Percentiles rank a stretch among this genome's conserved stretches.
Evolutionary conservation across 1,139 yeast species (phyloP).

Genomic region (Starmera stellimalicola): DNA sequence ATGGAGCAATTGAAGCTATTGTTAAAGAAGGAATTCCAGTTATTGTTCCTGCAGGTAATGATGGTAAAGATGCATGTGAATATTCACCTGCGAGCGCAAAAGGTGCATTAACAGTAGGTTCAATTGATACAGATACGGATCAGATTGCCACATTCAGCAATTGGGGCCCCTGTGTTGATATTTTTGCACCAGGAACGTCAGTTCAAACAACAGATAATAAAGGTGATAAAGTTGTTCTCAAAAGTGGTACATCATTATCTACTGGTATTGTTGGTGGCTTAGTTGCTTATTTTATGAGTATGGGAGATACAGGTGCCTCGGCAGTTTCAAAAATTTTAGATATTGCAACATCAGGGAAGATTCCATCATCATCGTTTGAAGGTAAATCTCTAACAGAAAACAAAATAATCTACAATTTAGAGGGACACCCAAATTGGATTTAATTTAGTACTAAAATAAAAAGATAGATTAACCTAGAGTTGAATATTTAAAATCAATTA

Average conservation of each 20-base stretch:
- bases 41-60: slow-evolving; percentile 63
- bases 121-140: slow-evolving; percentile 35
- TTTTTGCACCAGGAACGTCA: slow-evolving; percentile 52
- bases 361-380: slow-evolving; percentile 21
- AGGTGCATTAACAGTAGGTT: slow-evolving; percentile 54
- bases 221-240: slow-evolving; percentile 20
- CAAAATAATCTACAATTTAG: slow-evolving; percentile 29
- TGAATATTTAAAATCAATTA: too few species aligned
- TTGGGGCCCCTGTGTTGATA: slow-evolving; percentile 57
- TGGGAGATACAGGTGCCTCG: slow-evolving; percentile 38
- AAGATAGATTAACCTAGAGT: background rate
- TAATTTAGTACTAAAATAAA: background rate
- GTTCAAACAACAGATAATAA: slow-evolving; percentile 31
- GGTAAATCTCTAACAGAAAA: slow-evolving; percentile 29
- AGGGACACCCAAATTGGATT: slow-evolving; percentile 29
- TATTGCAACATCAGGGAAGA: slow-evolving; percentile 16
- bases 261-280: slow-evolving; percentile 69
- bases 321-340: slow-evolving; percentile 30
- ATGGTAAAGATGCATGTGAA: slow-evolving; percentile 53
- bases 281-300: slow-evolving; percentile 53
- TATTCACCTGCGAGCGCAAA: slow-evolving; percentile 54
- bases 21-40: slow-evolving; percentile 51
- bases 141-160: slow-evolving; percentile 50
- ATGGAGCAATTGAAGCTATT: slow-evolving; percentile 49
- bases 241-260: slow-evolving; percentile 74